Conservation (phyloP, 1,284 basidiomycete genomes). For the Moesziomyces parantarcticus region DNA sequence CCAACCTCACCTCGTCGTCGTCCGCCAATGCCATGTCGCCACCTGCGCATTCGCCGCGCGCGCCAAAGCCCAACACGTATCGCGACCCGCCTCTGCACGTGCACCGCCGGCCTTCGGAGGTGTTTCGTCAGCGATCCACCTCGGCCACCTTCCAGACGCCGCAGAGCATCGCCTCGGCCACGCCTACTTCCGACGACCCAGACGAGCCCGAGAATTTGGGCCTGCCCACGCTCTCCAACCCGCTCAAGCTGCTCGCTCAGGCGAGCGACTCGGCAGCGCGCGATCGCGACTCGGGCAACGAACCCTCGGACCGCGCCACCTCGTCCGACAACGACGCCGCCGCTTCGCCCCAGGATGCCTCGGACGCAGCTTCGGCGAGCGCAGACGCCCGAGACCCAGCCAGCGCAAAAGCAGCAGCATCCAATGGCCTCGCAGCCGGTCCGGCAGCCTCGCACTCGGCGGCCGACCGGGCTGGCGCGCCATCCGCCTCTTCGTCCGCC, state of each 20-base stretch:
- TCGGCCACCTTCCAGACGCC: constrained; percentile 30
- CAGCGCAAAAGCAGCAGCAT: no score
- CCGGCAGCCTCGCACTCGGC: no score
- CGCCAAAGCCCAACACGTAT: neutral
- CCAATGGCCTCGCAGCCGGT: no score
- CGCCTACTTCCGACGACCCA: constrained; percentile 40
- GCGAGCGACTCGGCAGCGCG: constrained; percentile 42
- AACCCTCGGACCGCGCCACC: constrained; percentile 3
- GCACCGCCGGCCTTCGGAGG: constrained; percentile 13
- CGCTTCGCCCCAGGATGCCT: no score
- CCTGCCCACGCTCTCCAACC: constrained; percentile 46
- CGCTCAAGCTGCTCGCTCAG: constrained; percentile 46
- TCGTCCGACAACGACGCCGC: neutral
- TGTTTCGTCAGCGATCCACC: constrained; percentile 20
- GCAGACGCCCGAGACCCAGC: no score
- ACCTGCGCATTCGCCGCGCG: constrained; percentile 25
- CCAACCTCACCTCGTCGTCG: constrained; percentile 6
- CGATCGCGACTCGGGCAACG: constrained; percentile 33
- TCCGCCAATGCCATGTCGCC: constrained; percentile 30
- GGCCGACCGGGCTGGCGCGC: no score
- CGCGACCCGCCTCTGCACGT: constrained; percentile 4
- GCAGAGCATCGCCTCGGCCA: constrained; percentile 34
- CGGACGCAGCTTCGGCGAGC: no score
- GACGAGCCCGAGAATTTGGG: constrained; percentile 51
- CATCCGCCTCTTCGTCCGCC: neutral